Percentiles rank a stretch among this genome's conserved stretches.
These are phyloP conservation scores for Pseudopyrenochaeta lycopersici DNA, from an alignment of 2,329 filamentous ascomycete species.

Conservation along the genomic window DNA sequence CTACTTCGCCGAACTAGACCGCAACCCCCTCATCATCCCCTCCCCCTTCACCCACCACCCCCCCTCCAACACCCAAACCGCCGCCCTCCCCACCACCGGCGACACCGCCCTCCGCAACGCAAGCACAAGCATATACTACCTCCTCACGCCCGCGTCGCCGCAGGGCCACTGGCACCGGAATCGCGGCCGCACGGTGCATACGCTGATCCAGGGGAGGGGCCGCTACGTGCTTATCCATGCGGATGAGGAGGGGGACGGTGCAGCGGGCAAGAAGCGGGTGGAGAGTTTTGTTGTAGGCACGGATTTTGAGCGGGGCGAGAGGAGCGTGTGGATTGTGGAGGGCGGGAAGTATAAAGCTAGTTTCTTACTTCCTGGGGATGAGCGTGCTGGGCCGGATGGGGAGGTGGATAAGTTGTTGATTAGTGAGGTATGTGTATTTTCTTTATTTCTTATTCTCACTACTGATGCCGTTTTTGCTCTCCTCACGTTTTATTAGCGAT, in stretches of 20 bases:
- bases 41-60: conserved; percentile 59
- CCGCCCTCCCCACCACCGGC: conserved; percentile 47
- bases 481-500: too few relatives aligned
- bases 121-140: conserved; percentile 71
- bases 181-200: conserved; percentile 69
- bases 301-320: conserved; percentile 67
- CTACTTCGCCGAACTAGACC: conserved; percentile 60
- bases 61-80: conserved; percentile 24
- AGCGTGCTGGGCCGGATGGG: conserved; percentile 49
- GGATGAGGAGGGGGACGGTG: conserved; percentile 52
- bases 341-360: conserved; percentile 73
- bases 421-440: conserved; percentile 59
- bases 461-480: too few relatives aligned
- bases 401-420: conserved; percentile 66
- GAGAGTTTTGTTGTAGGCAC: conserved; percentile 72
- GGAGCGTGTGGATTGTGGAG: conserved; percentile 73
- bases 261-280: conserved; percentile 62
- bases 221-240: conserved; percentile 71
- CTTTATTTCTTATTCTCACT: neutral
- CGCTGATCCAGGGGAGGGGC: conserved; percentile 69
- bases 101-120: conserved; percentile 59
- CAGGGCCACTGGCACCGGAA: conserved; percentile 72
- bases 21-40: conserved; percentile 56
- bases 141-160: conserved; percentile 65
- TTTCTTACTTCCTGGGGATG: conserved; percentile 57